Conservation (phyloP, 2,329 filamentous ascomycete species). For the Botrytis cinerea region DNA sequence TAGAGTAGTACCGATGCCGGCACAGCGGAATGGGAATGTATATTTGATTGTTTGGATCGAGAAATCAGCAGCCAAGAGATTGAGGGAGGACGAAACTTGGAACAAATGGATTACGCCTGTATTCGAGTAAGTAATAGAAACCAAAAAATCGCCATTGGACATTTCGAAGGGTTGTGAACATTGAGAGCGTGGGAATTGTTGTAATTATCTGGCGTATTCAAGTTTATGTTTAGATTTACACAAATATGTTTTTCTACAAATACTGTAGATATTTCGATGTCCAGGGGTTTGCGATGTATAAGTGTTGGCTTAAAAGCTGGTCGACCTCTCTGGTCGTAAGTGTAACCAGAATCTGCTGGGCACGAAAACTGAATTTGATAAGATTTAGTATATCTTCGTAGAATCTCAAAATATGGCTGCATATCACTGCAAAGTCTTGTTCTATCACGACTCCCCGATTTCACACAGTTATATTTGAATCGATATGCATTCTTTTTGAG, state of each 20-base stretch:
- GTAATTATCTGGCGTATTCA: background rate
- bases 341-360: background rate
- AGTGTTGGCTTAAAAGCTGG: no score
- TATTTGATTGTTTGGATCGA: slow-evolving; percentile 16
- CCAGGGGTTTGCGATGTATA: no score
- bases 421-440: background rate
- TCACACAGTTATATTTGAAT: no score
- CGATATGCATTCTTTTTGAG: background rate
- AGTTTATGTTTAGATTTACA: background rate
- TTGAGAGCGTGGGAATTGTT: no score
- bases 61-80: slow-evolving; percentile 1
- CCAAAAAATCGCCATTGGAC: background rate
- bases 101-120: slow-evolving; percentile 10
- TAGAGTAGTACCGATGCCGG: slow-evolving; percentile 9
- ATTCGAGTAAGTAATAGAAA: background rate
- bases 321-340: background rate
- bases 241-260: background rate
- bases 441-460: background rate
- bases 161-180: no score
- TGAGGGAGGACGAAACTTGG: slow-evolving; percentile 14
- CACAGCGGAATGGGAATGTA: background rate
- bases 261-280: no score
- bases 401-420: background rate
- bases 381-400: background rate
- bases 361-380: background rate